Evolutionary conservation across 768 basidiomycete genomes (phyloP).

Genomic region (Lactifluus hygrophoroides): DNA sequence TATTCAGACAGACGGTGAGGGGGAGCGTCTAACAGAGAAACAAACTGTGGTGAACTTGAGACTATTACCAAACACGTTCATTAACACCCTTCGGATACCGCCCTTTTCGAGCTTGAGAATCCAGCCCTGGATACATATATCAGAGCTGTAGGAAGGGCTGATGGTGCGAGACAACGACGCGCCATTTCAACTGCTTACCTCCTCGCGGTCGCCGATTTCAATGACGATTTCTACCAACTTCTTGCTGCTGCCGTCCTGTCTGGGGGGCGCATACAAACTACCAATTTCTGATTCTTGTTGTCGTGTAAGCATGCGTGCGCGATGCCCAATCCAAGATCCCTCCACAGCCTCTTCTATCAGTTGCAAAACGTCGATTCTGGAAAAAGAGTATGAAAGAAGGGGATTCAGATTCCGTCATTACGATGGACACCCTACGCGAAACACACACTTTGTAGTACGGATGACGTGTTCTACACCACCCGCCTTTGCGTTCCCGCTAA

Average conservation of each 20-base stretch:
- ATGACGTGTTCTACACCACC: conserved; percentile 75
- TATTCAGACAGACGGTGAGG: background rate
- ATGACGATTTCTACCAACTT: conserved; percentile 77
- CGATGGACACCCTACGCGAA: background rate
- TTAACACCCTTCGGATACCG: conserved; percentile 82
- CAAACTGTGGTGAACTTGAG: conserved; percentile 82
- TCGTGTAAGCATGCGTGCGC: conserved; percentile 62
- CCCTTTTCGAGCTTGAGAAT: conserved; percentile 81
- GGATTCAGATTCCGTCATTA: background rate
- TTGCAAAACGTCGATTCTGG: conserved; percentile 65
- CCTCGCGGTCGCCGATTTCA: conserved; percentile 66
- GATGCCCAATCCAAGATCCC: conserved; percentile 89
- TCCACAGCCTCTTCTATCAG: conserved; percentile 86
- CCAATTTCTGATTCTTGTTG: conserved; percentile 70
- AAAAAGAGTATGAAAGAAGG: background rate
- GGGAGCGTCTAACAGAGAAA: conserved; percentile 3
- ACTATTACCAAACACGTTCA: conserved; percentile 94
- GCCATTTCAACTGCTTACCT: conserved; percentile 35
- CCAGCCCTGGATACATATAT: conserved; percentile 56
- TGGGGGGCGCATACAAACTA: conserved; percentile 84
- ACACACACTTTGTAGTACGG: conserved; percentile 48
- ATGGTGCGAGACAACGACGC: background rate
- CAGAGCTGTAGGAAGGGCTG: background rate
- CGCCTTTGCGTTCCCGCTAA: conserved; percentile 76
- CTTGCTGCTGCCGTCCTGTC: conserved; percentile 35